phyloP scores from a whole-genome alignment of 2,329 filamentous ascomycete species.

The Domatiomyces globalis region DNA sequence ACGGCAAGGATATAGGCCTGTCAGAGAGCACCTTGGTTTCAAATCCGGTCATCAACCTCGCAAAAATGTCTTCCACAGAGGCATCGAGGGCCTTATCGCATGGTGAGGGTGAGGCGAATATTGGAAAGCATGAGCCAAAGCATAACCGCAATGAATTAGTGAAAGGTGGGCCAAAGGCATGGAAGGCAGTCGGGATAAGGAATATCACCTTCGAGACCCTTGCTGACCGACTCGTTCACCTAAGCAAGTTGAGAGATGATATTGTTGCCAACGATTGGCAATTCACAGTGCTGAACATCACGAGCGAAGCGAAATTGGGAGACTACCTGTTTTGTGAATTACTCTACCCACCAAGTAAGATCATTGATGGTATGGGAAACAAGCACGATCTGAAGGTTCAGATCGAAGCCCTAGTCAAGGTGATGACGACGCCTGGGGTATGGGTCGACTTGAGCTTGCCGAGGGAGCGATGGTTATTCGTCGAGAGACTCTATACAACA shows the following conservation, averaged over 20 bases:
- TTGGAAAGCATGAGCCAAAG: constrained; percentile 23
- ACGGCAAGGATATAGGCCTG: constrained; percentile 10
- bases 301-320: constrained; percentile 22
- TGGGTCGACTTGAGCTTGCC: constrained; percentile 36
- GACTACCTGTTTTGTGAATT: constrained; percentile 26
- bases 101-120: constrained; percentile 25
- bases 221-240: constrained; percentile 23
- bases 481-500: constrained; percentile 32
- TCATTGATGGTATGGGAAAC: constrained; percentile 18
- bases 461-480: constrained; percentile 33
- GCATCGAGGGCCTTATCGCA: constrained; percentile 25
- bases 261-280: constrained; percentile 21
- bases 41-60: constrained; percentile 18
- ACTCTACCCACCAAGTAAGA: constrained; percentile 25
- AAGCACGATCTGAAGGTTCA: constrained; percentile 29
- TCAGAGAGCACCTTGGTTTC: constrained; percentile 5
- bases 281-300: constrained; percentile 25
- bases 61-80: constrained; percentile 19
- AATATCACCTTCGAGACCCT: constrained; percentile 24
- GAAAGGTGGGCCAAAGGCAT: constrained; percentile 25
- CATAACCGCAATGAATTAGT: constrained; percentile 26
- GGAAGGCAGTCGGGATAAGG: constrained; percentile 30
- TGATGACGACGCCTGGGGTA: constrained; percentile 29
- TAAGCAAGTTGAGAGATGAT: constrained; percentile 25
- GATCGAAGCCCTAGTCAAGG: constrained; percentile 31